Evolutionary conservation across 495 filamentous ascomycete species (phyloP).

Genomic region (Penicillium turbatum): DNA sequence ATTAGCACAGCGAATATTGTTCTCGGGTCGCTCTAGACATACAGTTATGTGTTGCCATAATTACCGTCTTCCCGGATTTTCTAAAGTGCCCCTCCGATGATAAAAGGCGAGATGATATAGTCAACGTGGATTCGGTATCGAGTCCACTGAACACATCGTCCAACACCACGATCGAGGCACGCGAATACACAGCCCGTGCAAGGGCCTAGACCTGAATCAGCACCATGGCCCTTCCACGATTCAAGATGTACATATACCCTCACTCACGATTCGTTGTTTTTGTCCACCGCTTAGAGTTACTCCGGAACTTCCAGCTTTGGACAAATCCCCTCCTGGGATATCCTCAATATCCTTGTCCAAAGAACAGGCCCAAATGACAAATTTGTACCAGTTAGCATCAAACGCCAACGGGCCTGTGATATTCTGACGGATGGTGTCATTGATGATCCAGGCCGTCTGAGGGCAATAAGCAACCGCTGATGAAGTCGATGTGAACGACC

Average conservation of each 20-base stretch:
- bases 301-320: constrained; percentile 76
- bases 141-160: constrained; percentile 38
- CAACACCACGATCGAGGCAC: constrained; percentile 24
- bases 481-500: neutral
- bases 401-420: constrained; percentile 20
- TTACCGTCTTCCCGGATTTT: constrained; percentile 15
- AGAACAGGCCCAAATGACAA: constrained; percentile 27
- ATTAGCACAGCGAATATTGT: neutral
- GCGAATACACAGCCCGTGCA: constrained; percentile 24
- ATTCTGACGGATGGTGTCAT: constrained; percentile 39
- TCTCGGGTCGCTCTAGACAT: neutral
- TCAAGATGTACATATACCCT: constrained; percentile 28
- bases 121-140: constrained; percentile 10
- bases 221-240: neutral
- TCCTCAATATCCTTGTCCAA: constrained; percentile 10
- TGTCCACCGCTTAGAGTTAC: constrained; percentile 56
- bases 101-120: constrained; percentile 12
- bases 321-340: constrained; percentile 58
- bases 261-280: constrained; percentile 38
- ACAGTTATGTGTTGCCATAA: constrained; percentile 13
- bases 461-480: constrained; percentile 33
- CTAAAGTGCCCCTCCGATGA: constrained; percentile 16
- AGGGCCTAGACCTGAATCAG: constrained; percentile 7
- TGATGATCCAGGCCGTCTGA: constrained; percentile 40
- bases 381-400: constrained; percentile 32